Base-by-base conservation (phyloP, 202 grass and related monocot genomes). In the Brachypodium distachyon region DNA sequence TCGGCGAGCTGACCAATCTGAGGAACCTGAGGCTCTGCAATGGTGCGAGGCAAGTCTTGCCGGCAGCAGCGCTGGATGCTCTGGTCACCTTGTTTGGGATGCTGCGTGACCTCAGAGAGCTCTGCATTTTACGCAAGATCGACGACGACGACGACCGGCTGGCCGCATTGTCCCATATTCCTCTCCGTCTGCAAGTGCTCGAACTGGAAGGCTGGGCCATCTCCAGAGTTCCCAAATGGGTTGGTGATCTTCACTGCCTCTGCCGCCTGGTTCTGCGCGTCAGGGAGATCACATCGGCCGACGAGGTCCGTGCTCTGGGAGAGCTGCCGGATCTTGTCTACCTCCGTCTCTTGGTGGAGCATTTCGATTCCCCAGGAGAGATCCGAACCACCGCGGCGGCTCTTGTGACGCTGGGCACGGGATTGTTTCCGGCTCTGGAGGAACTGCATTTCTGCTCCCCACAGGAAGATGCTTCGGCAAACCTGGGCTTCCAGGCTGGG, bases 201-300 rank as follows among this genome's bases (percentile, higher is more conserved):
- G 0, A 19, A 9, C 0, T 3, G 8, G 0, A 7, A 0, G 0
- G 0, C 0, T 31, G 1, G 12, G 12, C 13, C 6, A 28, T 57
- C 12, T 0, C 0, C 13, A 57, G 54, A 57, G 5, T 57, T 1
- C 54, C 54, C 54, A 57, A 17, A 8, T 58, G 54, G 54, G 17
- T 58, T 0, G 54, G 12, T 31, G 26, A 6, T 29, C 12, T 17
- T 26, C 13, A 58, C 29, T 56, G 11, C 53, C 53, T 56, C 12
- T 25, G 25, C 6, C 2, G 12, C 53, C 11, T 56, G 0, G 0
- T 16, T 3, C 4, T 59, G 27, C 6, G 6, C 9, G 13, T 5
- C n/a, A n/a, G n/a, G 13, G 14, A 59, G 55, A 59, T 4, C 36
- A 4, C 55, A 0, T 59, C 28, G 3, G 3, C 14, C 9, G 56